A percentile compares a stretch with the other conserved stretches of the same genome.
Evolutionary conservation across 2,329 filamentous ascomycete genomes (phyloP).

Genomic region (Fusarium falciforme): DNA sequence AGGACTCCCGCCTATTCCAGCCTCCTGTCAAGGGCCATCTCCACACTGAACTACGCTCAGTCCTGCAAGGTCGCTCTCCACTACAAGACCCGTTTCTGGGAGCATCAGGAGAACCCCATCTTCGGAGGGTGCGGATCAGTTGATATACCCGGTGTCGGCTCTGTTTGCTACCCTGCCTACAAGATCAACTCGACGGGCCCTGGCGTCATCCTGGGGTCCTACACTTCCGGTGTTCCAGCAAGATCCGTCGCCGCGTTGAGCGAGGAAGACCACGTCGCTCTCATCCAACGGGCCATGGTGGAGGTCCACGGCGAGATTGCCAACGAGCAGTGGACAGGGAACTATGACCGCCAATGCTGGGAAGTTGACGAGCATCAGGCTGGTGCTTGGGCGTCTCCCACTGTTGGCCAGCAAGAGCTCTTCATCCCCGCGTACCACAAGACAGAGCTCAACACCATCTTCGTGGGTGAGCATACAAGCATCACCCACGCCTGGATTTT

Average conservation of each 20-base stretch:
- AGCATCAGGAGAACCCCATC: conserved; percentile 65
- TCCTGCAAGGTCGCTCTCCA: conserved; percentile 49
- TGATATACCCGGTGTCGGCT: conserved; percentile 22
- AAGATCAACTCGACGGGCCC: conserved; percentile 35
- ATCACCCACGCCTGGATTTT: conserved; percentile 69
- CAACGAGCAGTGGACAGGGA: conserved; percentile 66
- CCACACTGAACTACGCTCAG: conserved; percentile 55
- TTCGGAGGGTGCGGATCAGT: conserved; percentile 68
- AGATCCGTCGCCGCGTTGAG: conserved; percentile 31
- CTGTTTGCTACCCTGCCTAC: conserved; percentile 34
- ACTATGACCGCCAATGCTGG: conserved; percentile 70
- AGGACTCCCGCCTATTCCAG: conserved; percentile 56
- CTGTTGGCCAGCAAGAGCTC: conserved; percentile 66
- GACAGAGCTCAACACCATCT: conserved; percentile 61
- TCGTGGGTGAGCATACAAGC: conserved; percentile 51
- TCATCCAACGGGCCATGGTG: conserved; percentile 25
- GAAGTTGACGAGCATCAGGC: conserved; percentile 65
- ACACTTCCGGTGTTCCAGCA: conserved; percentile 35
- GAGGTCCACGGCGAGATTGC: conserved; percentile 52
- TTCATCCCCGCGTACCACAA: conserved; percentile 71
- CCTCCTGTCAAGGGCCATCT: conserved; percentile 60
- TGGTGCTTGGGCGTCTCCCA: conserved; percentile 65
- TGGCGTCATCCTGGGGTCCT: conserved; percentile 29
- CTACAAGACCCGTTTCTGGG: conserved; percentile 73
- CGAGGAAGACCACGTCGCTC: conserved; percentile 35